Base-by-base conservation (phyloP, 1,284 basidiomycete species). In the Rhodotorula sp. region DNA sequence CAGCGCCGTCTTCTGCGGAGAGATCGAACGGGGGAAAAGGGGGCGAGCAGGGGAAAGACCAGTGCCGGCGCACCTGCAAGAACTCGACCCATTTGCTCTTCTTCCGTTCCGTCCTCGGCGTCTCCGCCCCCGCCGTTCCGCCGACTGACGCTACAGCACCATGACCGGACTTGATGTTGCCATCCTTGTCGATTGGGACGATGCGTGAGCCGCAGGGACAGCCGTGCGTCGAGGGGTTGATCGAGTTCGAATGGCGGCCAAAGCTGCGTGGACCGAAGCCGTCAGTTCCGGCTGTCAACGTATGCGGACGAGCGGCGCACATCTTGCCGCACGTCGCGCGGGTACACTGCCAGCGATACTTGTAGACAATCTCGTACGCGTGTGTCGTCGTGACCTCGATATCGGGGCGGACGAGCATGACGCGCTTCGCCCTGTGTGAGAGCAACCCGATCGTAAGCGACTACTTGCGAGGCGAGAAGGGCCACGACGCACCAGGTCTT, bases 201-300 rank as follows among this genome's bases (percentile, higher is more conserved):
- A 77, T 62, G 15, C 62, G 48, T 0, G 62, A 58, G n/a, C 76
- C 75, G 60, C 75, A 76, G 1, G 70, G 82, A 86, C 71, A 77
- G 86, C 89, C 83, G 72, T 86, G 86, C 79, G 85, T 85, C n/a
- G 85, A 83, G 13, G 87, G 83, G 27, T 85, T 82, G 74, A 92
- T 91, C 20, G 89, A 90, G 71, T 89, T 90, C 72, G 85, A 88
- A 76, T 89, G 88, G 46, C 90, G 84, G 20, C 89, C 89, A 77
- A 90, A 91, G 58, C 90, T 91, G 68, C 13, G 55, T 8, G 24
- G 1, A 13, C 19, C 11, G 2, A 52, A 24, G 27, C 5, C 10
- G 8, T 24, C 34, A 17, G 7, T 9, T 2, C 29, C 7, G 15
- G 44, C 30, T 24, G 52, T 22, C 17, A 55, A 36, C 48, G 5